Conservation (phyloP, 306 rosid species). For the Vachellia pachyceras region DNA sequence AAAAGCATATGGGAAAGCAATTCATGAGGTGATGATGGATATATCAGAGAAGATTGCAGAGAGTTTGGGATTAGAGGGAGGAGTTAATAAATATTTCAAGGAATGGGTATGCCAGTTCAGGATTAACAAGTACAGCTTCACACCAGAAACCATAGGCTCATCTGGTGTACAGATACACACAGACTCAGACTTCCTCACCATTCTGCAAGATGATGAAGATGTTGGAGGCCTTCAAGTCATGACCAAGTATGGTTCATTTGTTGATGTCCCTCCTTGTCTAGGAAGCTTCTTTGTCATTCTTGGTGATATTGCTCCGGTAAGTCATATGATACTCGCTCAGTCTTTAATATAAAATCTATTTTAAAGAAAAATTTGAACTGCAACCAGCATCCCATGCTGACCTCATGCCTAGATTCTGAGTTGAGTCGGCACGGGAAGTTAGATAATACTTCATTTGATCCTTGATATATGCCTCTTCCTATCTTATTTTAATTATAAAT, state of each 20-base stretch:
- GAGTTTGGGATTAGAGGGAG: constrained; percentile 45
- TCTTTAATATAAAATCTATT: too few species aligned
- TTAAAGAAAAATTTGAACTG: too few species aligned
- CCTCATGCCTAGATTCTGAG: too few species aligned
- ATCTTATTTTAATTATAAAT: too few species aligned
- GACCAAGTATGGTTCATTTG: not conserved
- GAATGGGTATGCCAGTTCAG: constrained; percentile 61
- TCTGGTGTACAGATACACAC: constrained; percentile 57
- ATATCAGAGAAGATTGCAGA: constrained; percentile 53
- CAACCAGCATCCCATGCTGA: too few species aligned
- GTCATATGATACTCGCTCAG: not conserved
- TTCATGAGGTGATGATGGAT: constrained; percentile 44
- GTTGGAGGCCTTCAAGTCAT: not conserved
- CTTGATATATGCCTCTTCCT: too few species aligned
- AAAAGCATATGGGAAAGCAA: constrained; percentile 62
- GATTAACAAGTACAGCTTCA: constrained; percentile 66
- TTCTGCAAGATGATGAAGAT: constrained; percentile 57
- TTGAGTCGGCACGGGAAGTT: too few species aligned
- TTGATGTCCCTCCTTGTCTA: not conserved
- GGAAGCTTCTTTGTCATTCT: not conserved
- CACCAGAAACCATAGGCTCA: constrained; percentile 54
- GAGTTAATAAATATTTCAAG: constrained; percentile 27
- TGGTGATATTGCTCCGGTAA: not conserved
- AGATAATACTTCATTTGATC: too few species aligned
- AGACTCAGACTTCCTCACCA: constrained; percentile 62